These are phyloP conservation scores for Naganishia randhawae DNA, from an alignment of 768 basidiomycete genomes.

Conservation along the genomic window DNA sequence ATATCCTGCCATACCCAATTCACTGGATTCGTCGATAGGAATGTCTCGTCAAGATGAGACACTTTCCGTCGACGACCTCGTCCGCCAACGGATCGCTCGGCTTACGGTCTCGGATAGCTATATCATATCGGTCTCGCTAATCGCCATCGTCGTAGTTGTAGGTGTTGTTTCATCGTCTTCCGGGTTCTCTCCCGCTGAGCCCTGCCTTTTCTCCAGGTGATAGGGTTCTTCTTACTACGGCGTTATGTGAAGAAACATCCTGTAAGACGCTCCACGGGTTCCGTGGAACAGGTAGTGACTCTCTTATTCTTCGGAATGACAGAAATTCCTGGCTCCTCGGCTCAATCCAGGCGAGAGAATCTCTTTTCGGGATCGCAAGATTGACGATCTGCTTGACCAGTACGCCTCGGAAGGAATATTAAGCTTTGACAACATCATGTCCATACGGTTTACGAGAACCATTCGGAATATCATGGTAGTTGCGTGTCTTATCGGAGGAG, in stretches of 20 bases:
- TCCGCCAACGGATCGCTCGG: not conserved
- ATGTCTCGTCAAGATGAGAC: not conserved
- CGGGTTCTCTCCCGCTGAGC: not conserved
- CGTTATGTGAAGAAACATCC: not conserved
- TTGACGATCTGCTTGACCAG: not conserved
- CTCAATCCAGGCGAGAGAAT: not conserved
- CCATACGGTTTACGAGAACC: not conserved
- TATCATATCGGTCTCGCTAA: not conserved
- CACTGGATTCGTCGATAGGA: not conserved
- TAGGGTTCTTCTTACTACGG: not conserved
- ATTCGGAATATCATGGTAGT: constrained; percentile 4
- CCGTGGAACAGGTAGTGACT: not conserved
- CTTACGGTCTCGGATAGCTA: not conserved
- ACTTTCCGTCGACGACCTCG: not conserved
- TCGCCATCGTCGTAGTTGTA: not conserved
- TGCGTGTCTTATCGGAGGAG: not conserved
- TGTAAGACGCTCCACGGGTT: not conserved
- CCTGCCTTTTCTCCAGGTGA: not conserved
- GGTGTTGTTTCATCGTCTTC: not conserved
- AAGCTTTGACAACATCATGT: constrained; percentile 16
- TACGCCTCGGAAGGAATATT: not conserved
- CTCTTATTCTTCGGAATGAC: too few relatives aligned
- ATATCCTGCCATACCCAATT: not conserved
- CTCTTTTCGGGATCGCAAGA: not conserved
- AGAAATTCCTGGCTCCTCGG: constrained; percentile 12